Evolutionary conservation across 164 flowering plant genomes (phyloP), one percentile per base, ranked within the genome.

Genomic region (Echeveria elegans): DNA sequence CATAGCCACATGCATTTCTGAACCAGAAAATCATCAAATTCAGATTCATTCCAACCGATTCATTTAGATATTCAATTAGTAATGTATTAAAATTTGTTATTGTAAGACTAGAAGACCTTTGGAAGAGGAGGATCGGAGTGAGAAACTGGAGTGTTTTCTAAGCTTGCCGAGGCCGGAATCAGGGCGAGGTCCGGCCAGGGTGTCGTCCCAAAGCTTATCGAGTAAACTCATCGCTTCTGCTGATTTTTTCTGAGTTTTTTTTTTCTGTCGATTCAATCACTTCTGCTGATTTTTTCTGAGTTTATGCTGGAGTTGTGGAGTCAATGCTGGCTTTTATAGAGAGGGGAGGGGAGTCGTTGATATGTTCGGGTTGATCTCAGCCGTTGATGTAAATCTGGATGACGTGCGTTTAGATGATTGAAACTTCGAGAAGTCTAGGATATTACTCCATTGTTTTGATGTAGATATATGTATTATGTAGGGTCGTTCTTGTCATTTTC

Each of bases 141-240:
- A 61, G 38, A 31, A 61, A 8, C 38, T 30, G 4, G 36, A 30
- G 64, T 61, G 21, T 30, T 61, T 61, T 31, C 64, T 16, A 15
- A 61, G 64, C 36, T 61, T 61, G 21, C 38, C 64, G 64, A 61
- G 64, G 36, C 64, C 64, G 18, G 37, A 30, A 6, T 61, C 64
- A 36, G 64, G 64, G 7, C 24, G 36, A 16, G 64, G 64, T 36
- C 64, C 64, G 21, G 64, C 64, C 8, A 61, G 6, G 36, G 64
- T 61, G 36, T 61, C 64, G 19, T 61, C 64, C 64, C 64, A 61
- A 29, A 61, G 64, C 64, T 31, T 61, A 61, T 61, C 64, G 1
- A 61, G 38, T 10, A 61, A 38, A 30, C 64, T 21, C 64, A 61
- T 61, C 8, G 19, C 11, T 50, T 5, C 21, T n/a, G 4, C 1